A percentile compares a stretch with the other conserved stretches of the same genome.
phyloP scores from a whole-genome alignment of 306 rosid genomes.

The Quercus parvula region DNA sequence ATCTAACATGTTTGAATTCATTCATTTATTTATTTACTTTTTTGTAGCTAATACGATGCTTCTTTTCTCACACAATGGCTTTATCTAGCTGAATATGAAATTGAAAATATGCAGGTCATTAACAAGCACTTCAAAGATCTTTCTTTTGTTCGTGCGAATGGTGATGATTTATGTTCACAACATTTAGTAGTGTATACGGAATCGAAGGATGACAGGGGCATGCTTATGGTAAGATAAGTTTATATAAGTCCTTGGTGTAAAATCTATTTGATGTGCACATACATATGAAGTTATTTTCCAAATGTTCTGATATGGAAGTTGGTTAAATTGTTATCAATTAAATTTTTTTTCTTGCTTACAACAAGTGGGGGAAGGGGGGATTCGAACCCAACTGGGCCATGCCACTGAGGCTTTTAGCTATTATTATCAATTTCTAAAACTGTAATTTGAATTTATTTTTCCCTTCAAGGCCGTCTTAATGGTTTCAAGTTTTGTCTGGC shows the following conservation, averaged over 20 bases:
- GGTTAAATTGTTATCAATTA: background rate
- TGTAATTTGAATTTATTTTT: background rate
- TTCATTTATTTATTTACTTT: background rate
- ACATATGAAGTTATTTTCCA: background rate
- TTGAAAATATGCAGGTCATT: constrained; percentile 63
- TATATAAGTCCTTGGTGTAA: background rate
- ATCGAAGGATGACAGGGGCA: constrained; percentile 60
- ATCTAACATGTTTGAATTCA: background rate
- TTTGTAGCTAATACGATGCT: background rate
- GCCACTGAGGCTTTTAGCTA: too few relatives aligned
- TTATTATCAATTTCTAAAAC: background rate
- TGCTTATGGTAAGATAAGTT: constrained; percentile 57
- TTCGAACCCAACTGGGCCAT: too few relatives aligned
- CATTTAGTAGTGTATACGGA: constrained; percentile 62
- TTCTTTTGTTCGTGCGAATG: constrained; percentile 42
- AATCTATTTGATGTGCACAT: background rate
- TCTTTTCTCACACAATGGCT: constrained; percentile 2
- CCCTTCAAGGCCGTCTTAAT: background rate
- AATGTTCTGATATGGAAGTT: background rate
- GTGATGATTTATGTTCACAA: constrained; percentile 45
- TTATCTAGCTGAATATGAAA: constrained; percentile 22
- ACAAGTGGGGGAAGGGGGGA: too few relatives aligned
- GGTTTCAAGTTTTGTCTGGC: constrained; percentile 19
- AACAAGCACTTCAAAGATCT: constrained; percentile 67
- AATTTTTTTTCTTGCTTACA: too few relatives aligned